Evolutionary conservation across 371 early-diverging fungal species (phyloP).

Genomic region (Basidiobolus meristosporus): DNA sequence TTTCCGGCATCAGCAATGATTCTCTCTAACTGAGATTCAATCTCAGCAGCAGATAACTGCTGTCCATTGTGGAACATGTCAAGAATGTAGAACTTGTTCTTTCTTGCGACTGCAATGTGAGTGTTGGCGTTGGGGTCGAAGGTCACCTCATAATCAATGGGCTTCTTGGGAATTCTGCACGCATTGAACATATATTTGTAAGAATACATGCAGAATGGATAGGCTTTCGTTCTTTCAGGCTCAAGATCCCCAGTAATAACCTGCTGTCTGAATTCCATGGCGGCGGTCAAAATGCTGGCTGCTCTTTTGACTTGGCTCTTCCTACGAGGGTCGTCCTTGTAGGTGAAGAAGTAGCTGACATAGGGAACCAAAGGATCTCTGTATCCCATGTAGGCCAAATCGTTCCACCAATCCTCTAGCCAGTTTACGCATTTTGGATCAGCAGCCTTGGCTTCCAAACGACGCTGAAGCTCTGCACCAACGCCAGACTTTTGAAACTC

Average conservation of each 20-base stretch:
- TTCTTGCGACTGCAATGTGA: conserved; percentile 71
- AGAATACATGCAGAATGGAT: conserved; percentile 74
- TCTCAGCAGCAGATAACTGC: conserved; percentile 63
- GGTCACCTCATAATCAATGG: conserved; percentile 53
- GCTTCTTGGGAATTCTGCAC: conserved; percentile 74
- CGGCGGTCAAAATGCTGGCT: conserved; percentile 71
- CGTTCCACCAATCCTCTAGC: conserved; percentile 95
- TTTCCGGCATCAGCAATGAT: conserved; percentile 62
- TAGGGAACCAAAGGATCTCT: conserved; percentile 86
- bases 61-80: conserved; percentile 56
- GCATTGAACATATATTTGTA: conserved; percentile 94
- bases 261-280: conserved; percentile 64
- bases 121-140: conserved; percentile 59
- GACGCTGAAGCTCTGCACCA: conserved; percentile 65
- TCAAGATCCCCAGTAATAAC: conserved; percentile 60
- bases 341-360: conserved; percentile 68
- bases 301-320: conserved; percentile 64
- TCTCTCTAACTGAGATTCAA: conserved; percentile 24
- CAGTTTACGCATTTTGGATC: conserved; percentile 53
- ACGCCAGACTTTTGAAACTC: conserved; percentile 69
- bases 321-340: conserved; percentile 64
- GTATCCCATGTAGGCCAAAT: conserved; percentile 81
- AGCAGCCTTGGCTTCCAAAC: conserved; percentile 47
- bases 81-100: conserved; percentile 76
- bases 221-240: conserved; percentile 63